Evolutionary conservation across 495 filamentous ascomycete genomes (phyloP).

Genomic region (Hypoxylon fuscum): DNA sequence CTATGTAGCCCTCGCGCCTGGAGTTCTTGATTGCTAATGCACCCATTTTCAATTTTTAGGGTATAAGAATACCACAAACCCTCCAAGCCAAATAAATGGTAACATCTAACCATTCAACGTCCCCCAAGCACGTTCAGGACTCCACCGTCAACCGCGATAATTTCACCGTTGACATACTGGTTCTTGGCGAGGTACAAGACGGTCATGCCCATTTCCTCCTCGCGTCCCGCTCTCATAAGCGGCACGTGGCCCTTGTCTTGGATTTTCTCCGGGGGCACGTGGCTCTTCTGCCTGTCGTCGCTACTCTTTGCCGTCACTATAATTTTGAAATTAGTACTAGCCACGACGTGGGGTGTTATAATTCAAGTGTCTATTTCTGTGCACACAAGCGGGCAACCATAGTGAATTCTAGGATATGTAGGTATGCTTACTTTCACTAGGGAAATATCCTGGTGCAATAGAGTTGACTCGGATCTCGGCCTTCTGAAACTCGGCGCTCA

Average conservation of each 20-base stretch:
- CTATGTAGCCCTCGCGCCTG: no score
- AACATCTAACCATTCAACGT: conserved; percentile 11
- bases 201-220: conserved; percentile 66
- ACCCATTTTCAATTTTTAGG: no score
- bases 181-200: conserved; percentile 67
- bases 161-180: conserved; percentile 68
- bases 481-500: conserved; percentile 60
- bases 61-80: no score
- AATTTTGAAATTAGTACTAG: conserved; percentile 3
- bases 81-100: no score
- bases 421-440: conserved; percentile 55
- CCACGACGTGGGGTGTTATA: no score
- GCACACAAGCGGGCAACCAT: no score
- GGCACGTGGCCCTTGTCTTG: conserved; percentile 63
- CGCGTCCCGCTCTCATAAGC: conserved; percentile 58
- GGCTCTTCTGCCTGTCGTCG: conserved; percentile 63
- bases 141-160: conserved; percentile 68
- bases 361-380: no score
- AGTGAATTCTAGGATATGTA: neutral
- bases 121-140: conserved; percentile 53
- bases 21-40: no score
- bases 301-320: conserved; percentile 65
- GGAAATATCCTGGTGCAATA: conserved; percentile 71
- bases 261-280: conserved; percentile 59
- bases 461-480: conserved; percentile 70